Evolutionary conservation across 208 protist species (phyloP).

Genomic region (Porcisia hertigi): DNA sequence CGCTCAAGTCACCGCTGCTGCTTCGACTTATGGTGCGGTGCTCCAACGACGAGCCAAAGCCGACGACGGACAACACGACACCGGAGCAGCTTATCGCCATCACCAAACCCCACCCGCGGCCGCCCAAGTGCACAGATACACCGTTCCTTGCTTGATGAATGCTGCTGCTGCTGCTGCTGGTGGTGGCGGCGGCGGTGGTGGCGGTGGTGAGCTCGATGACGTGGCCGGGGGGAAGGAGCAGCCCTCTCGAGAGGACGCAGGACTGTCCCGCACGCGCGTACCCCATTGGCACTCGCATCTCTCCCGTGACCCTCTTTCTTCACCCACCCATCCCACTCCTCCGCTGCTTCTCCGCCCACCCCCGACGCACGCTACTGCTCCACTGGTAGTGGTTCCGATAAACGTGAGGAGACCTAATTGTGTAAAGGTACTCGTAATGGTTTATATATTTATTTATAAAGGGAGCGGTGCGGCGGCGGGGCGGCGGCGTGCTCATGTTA

Average conservation of each 20-base stretch:
- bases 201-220: not conserved
- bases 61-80: constrained; percentile 31
- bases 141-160: constrained; percentile 57
- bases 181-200: not conserved
- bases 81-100: constrained; percentile 49
- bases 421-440: too few species aligned
- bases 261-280: not conserved
- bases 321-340: too few species aligned
- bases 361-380: not conserved
- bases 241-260: not conserved
- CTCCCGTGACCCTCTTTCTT: too few species aligned
- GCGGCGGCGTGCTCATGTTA: too few species aligned
- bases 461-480: too few species aligned
- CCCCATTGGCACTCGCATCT: too few species aligned
- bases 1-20: constrained; percentile 71
- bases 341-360: not conserved
- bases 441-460: too few species aligned
- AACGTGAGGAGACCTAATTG: too few species aligned
- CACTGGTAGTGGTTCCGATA: too few species aligned
- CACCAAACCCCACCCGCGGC: constrained; percentile 78
- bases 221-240: not conserved
- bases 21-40: constrained; percentile 72
- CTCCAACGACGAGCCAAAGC: constrained; percentile 62
- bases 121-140: constrained; percentile 77
- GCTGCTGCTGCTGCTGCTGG: not conserved